Evolutionary conservation across 805 yeast genomes (phyloP), one percentile per base, ranked within the genome.

Genomic region (Candida easanensis): DNA sequence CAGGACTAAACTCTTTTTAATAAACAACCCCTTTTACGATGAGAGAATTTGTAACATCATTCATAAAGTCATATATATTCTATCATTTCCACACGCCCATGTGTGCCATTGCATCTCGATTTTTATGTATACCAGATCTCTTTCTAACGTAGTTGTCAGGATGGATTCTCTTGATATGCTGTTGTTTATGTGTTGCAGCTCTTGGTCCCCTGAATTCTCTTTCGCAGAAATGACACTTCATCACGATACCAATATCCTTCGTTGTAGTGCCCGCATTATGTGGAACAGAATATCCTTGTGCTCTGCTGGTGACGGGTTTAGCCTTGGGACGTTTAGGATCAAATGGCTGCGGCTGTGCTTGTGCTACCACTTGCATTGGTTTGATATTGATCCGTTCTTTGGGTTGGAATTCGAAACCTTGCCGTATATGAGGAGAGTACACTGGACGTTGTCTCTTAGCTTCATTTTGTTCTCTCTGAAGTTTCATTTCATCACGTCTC

Each of bases 1-100:
- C 91, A 88, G 70, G 99, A 93, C 70, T 90, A 72, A 41, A 27
- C n/a, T 14, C 25, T 7, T n/a, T n/a, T n/a, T n/a, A n/a, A n/a
- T n/a, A n/a, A n/a, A n/a, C n/a, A n/a, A n/a, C n/a, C n/a, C n/a
- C n/a, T 23, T 23, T 23, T 23, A 23, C 26, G 26, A 19, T n/a
- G n/a, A n/a, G n/a, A n/a, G n/a, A n/a, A n/a, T n/a, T n/a, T n/a
- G n/a, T 22, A 7, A 22, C 30, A 13, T 26, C 30, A 26, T 26
- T 26, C 30, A 26, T 26, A 10, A 26, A 26, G 5, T 26, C 30
- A 22, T 22, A 22, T 7, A 7, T 10, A 17, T 22, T 14, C n/a
- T 16, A 16, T 27, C 14, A 36, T 5, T 27, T 18, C 31, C 33
- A 37, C 15, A 28, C 23, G 18, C 28, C 14, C 18, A 20, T 4